These are phyloP conservation scores for Rosa multiflora DNA, from an alignment of 306 rosid genomes.

Conservation along the genomic window DNA sequence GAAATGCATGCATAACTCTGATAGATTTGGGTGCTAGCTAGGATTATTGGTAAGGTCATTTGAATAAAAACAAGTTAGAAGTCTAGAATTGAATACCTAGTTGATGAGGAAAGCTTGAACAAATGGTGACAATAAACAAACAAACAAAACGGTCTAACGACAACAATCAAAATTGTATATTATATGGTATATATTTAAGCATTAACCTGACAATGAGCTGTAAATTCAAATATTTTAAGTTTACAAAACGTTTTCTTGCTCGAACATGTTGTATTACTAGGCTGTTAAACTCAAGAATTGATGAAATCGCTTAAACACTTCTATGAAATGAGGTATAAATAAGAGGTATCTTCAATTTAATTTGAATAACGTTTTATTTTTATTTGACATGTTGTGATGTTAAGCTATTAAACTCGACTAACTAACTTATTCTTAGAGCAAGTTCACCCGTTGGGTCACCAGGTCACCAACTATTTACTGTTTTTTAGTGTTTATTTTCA, in stretches of 20 bases:
- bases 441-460: no score
- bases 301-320: not conserved
- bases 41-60: not conserved
- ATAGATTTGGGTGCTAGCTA: not conserved
- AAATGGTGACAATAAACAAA: not conserved
- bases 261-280: not conserved
- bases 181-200: not conserved
- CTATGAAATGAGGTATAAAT: not conserved
- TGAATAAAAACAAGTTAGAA: not conserved
- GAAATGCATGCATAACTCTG: not conserved
- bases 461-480: no score
- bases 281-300: not conserved
- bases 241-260: not conserved
- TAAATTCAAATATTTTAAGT: not conserved
- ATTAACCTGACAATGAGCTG: not conserved
- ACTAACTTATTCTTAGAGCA: no score
- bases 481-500: no score
- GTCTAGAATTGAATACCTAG: not conserved
- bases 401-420: not conserved
- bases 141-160: constrained; percentile 3
- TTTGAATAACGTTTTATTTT: no score
- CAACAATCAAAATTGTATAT: not conserved
- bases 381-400: not conserved
- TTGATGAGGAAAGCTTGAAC: not conserved
- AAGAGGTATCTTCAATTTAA: not conserved